Percentiles rank a stretch among this genome's conserved stretches.
Conservation (phyloP, 345 rosid genomes). For the Microthlaspi erraticum region DNA sequence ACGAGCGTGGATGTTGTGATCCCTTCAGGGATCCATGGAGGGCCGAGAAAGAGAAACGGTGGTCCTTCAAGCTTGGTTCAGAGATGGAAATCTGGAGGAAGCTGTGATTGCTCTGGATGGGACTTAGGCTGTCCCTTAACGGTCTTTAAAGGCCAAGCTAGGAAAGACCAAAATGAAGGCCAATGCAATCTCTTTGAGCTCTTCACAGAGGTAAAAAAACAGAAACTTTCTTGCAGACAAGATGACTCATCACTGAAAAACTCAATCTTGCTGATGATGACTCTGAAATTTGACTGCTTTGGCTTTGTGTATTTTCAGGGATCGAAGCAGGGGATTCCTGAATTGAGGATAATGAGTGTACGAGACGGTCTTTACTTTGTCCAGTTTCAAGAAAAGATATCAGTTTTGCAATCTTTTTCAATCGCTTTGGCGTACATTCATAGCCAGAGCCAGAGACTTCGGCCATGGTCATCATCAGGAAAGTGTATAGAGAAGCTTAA, state of each 20-base stretch:
- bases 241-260: background rate
- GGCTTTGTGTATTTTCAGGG: constrained; percentile 55
- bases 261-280: constrained; percentile 9
- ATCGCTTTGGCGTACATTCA: constrained; percentile 86
- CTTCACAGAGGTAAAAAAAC: constrained; percentile 55
- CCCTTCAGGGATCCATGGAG: constrained; percentile 93
- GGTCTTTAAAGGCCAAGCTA: constrained; percentile 53
- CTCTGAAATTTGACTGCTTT: background rate
- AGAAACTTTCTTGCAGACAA: background rate
- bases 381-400: constrained; percentile 66
- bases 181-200: constrained; percentile 72
- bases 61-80: constrained; percentile 80
- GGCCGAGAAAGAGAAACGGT: constrained; percentile 63
- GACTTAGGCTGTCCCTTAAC: constrained; percentile 85
- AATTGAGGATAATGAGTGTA: constrained; percentile 71
- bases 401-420: constrained; percentile 81
- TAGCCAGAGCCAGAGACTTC: constrained; percentile 59
- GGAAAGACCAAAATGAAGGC: constrained; percentile 48
- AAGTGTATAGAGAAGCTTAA: constrained; percentile 51
- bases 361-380: constrained; percentile 73
- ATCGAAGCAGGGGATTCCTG: constrained; percentile 54
- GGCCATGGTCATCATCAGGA: constrained; percentile 45
- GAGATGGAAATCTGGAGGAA: constrained; percentile 91
- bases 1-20: constrained; percentile 69
- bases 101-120: constrained; percentile 98